Evolutionary conservation across 345 rosid species (phyloP).

Genomic region (Isatis tinctoria): DNA sequence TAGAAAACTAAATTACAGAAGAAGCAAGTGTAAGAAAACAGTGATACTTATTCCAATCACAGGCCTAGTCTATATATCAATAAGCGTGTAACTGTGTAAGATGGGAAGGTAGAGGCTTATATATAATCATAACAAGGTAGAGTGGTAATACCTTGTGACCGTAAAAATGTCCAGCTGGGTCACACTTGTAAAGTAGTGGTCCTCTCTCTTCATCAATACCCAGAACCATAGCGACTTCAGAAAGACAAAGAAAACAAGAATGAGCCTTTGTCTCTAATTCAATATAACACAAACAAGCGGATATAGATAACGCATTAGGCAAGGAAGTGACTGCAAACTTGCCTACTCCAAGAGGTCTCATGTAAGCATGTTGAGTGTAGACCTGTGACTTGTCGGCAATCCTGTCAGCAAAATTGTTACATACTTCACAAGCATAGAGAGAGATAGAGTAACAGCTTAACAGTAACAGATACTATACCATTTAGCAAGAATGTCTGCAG

Average conservation of each 20-base stretch:
- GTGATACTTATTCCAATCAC: no score
- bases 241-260: background rate
- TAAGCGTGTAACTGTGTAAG: background rate
- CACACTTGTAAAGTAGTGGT: constrained; percentile 91
- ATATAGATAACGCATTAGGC: background rate
- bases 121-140: background rate
- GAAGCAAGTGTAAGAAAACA: background rate
- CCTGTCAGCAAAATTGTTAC: constrained; percentile 40
- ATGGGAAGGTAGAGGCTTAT: background rate
- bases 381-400: constrained; percentile 97
- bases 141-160: constrained; percentile 81
- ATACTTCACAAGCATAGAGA: background rate
- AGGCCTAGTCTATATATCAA: background rate
- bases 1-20: background rate
- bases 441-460: background rate
- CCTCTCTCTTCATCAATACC: constrained; percentile 97
- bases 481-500: constrained; percentile 85
- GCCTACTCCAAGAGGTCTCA: constrained; percentile 99
- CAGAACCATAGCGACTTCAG: constrained; percentile 90
- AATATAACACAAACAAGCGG: background rate
- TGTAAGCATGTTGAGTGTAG: constrained; percentile 98
- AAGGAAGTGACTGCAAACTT: constrained; percentile 30
- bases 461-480: constrained; percentile 27
- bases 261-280: background rate
- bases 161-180: constrained; percentile 96